These are phyloP conservation scores for Penicillium odoratum DNA, from an alignment of 495 filamentous ascomycete genomes.

Conservation along the genomic window DNA sequence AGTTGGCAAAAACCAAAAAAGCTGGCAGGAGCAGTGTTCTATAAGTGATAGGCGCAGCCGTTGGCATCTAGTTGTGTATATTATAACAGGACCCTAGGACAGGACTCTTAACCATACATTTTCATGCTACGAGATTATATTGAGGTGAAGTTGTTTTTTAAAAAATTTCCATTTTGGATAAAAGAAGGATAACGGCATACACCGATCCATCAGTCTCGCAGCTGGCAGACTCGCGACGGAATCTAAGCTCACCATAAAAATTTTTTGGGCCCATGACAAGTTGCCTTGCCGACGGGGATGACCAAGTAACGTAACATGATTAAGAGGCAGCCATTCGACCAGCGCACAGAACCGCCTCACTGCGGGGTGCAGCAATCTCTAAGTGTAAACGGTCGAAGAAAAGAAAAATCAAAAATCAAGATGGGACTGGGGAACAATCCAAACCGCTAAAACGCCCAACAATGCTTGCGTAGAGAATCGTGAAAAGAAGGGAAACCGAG, in stretches of 20 bases:
- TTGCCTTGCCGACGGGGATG: conserved; percentile 15
- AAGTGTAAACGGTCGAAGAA: conserved; percentile 31
- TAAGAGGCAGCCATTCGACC: conserved; percentile 58
- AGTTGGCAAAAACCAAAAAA: conserved; percentile 42
- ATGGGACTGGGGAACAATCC: conserved; percentile 31
- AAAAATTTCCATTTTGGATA: conserved; percentile 19
- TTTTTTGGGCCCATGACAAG: conserved; percentile 32
- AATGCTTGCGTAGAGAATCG: conserved; percentile 50
- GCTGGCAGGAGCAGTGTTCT: conserved; percentile 25
- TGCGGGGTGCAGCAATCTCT: conserved; percentile 53
- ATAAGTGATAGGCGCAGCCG: conserved; percentile 10
- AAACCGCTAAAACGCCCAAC: conserved; percentile 53
- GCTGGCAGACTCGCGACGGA: conserved; percentile 15
- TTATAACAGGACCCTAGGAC: no score
- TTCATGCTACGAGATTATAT: not conserved
- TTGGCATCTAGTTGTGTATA: not conserved
- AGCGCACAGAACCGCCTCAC: conserved; percentile 60
- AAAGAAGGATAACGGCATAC: conserved; percentile 22
- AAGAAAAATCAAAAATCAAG: conserved; percentile 22
- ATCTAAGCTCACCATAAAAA: conserved; percentile 20
- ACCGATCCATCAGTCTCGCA: conserved; percentile 10
- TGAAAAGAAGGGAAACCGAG: conserved; percentile 21
- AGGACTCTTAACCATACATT: no score
- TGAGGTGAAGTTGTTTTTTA: conserved; percentile 21
- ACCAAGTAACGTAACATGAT: conserved; percentile 29